Base-by-base conservation (phyloP, 768 basidiomycete genomes). In the Pholiota microspora region DNA sequence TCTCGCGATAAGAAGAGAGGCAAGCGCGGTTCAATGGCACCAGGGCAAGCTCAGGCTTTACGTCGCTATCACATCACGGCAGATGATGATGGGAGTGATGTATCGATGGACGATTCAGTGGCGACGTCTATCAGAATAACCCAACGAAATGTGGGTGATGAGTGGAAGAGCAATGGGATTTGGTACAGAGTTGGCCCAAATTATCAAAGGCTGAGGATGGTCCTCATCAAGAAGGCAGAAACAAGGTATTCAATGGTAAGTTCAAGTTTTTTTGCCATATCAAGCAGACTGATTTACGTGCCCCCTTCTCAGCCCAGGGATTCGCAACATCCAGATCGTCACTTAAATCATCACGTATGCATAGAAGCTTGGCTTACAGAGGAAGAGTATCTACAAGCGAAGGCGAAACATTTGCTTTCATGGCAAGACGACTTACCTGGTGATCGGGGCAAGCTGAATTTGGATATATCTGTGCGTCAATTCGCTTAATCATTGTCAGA, bases 311-410 rank as follows among this genome's bases (percentile, higher is more conserved):
- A 92, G 90, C 90, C 90, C 2, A 71, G 78, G 50, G 90, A 92
- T 64, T 91, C 89, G 7, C 78, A 82, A 55, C 89, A 92, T 66
- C 86, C 88, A 3, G 90, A 92, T 68, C 80, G 81, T 40, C 71
- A 81, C 51, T 82, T 79, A 18, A 81, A 84, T 55, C 71, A 90
- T 23, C 83, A 88, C 57, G 83, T 91, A 27, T 87, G 79, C 60
- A 79, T 92, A n/a, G 89, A 91, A 66, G 77, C 75, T 16, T 93
- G 90, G 90, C 75, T 90, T 50, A 83, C 83, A 9, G 89, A 91
- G 52, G 86, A 84, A 53, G 84, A 89, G 60, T 86, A 88, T 66
- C 73, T 76, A 47, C 76, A 77, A 45, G 85, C 86, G 1, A 89
- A 89, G 59, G 75, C 77, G 15, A 74, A 77, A 35, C 78, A 77